Base-by-base conservation (phyloP, 345 rosid species). In the Cardamine resedifolia region DNA sequence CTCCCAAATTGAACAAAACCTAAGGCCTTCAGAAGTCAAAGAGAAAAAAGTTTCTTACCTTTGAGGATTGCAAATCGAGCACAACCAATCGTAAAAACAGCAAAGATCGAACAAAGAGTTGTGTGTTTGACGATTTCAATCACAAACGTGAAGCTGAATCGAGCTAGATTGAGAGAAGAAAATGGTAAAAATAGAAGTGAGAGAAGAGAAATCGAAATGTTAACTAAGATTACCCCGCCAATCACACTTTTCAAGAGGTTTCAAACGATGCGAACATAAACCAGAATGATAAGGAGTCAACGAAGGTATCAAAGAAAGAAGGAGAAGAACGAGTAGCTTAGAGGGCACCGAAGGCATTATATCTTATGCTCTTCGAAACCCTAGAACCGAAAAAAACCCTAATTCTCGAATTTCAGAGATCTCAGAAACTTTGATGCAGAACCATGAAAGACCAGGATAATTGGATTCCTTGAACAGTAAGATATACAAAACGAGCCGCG, bases 201-300 rank as follows among this genome's bases (percentile, higher is more conserved):
- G 55, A 44, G 62, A 38, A 44, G 26, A 11, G 14, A 10, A n/a
- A 12, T 7, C 6, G 65, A 68, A 52, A 73, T 64, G 91, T 86
- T 87, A 92, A 87, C 98, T 90, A 81, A 92, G 98, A 81, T 88
- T 88, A 88, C 94, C 96, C 83, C 97, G 99, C 81, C 97, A 85
- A 87, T 92, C 93, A 71, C 96, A 52, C 78, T 95, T 95, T 72
- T 89, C 83, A 63, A 95, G 91, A 77, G 79, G 88, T 82, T 92
- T 96, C 71, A 88, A 68, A 81, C 98, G 97, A 82, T 90, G 85
- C 2, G 89, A 88, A 68, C 78, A 79, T 66, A 81, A 85, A 66
- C 90, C 91, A 52, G 84, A 79, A 68, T 84, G 84, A 72, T 79
- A 84, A 39, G 77, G 84, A 16, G 81, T 81, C 81, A 88, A 58